A percentile compares a stretch with the other conserved stretches of the same genome.
phyloP scores from a whole-genome alignment of 2,329 filamentous ascomycete species.

The Trichoderma oligosporum region DNA sequence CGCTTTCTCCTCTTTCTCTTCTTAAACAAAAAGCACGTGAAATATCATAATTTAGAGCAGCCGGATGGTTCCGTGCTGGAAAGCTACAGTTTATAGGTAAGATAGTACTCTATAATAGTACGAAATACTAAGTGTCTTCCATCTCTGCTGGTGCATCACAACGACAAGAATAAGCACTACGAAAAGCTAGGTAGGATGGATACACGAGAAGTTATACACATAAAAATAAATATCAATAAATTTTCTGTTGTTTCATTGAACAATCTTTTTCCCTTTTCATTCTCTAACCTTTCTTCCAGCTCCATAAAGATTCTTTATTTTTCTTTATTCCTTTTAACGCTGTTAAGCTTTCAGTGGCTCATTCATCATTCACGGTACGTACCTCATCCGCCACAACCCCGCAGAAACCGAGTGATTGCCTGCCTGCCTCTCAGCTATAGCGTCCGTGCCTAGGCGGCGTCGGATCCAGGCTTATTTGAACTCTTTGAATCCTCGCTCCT shows the following conservation, averaged over 20 bases:
- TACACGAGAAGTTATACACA: no score
- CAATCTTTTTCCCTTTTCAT: no score
- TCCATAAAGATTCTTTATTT: background rate
- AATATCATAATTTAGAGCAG: background rate
- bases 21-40: background rate
- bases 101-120: no score
- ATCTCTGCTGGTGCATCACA: no score
- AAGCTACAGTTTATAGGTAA: no score
- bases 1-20: background rate
- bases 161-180: no score
- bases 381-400: slow-evolving; percentile 9
- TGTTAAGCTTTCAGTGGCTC: background rate
- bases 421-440: slow-evolving; percentile 3
- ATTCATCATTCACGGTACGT: slow-evolving; percentile 2
- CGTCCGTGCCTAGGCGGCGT: slow-evolving; percentile 4
- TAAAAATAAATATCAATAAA: no score
- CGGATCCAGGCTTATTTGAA: slow-evolving; percentile 6
- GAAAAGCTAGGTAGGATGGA: no score
- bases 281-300: no score
- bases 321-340: background rate
- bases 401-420: slow-evolving; percentile 4
- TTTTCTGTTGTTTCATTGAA: no score
- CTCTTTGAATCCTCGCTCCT: background rate
- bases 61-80: background rate
- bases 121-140: no score